phyloP scores from a whole-genome alignment of 2,329 filamentous ascomycete genomes.

The Capronia americana region DNA sequence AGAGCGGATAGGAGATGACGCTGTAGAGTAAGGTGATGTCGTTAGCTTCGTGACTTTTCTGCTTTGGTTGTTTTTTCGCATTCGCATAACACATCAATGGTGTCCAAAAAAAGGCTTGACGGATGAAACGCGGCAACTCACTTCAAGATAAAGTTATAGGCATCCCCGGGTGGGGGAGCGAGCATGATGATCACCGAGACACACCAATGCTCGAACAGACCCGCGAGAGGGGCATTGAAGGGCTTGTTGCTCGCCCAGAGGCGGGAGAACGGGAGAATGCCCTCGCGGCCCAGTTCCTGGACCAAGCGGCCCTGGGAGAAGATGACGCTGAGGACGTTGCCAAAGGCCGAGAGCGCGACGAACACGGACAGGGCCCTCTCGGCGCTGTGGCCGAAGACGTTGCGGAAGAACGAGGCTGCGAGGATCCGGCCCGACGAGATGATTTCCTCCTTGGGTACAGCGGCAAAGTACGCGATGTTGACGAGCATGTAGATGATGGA shows the following conservation, averaged over 20 bases:
- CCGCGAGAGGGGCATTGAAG: conserved; percentile 58
- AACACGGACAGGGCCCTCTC: conserved; percentile 54
- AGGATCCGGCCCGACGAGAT: conserved; percentile 60
- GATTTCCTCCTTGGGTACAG: conserved; percentile 63
- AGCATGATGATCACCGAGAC: conserved; percentile 70
- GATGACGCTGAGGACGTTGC: conserved; percentile 64
- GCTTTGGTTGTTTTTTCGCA: too few species aligned
- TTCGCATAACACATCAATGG: too few species aligned
- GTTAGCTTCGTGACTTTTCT: too few species aligned
- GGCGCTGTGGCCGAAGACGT: conserved; percentile 56
- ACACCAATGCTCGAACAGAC: conserved; percentile 68
- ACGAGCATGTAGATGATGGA: conserved; percentile 63
- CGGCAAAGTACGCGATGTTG: conserved; percentile 66
- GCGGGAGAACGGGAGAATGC: conserved; percentile 68
- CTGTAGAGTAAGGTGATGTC: conserved; percentile 20
- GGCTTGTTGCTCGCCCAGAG: conserved; percentile 75
- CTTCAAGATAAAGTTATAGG: conserved; percentile 67
- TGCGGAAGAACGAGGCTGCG: conserved; percentile 64
- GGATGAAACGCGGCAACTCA: conserved; percentile 42
- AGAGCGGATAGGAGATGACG: conserved; percentile 48
- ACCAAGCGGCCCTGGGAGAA: conserved; percentile 62
- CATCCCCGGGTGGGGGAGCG: conserved; percentile 70
- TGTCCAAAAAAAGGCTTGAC: too few species aligned
- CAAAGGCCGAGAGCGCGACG: conserved; percentile 61
- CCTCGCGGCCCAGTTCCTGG: conserved; percentile 71